Evolutionary conservation across 208 protist species (phyloP).

Genomic region (Phytomonas serpens): DNA sequence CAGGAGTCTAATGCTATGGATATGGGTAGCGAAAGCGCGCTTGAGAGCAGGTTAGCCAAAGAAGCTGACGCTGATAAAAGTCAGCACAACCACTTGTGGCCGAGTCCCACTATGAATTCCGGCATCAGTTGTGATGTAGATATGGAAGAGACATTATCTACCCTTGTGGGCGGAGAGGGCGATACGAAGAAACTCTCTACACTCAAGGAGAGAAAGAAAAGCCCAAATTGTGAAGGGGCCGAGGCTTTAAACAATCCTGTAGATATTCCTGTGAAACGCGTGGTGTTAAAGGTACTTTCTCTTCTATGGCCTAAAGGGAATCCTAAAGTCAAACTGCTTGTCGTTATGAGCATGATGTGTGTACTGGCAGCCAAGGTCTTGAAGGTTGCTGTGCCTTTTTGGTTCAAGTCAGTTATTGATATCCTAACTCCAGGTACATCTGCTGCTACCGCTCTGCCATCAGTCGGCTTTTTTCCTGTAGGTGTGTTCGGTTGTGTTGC

Average conservation of each 20-base stretch:
- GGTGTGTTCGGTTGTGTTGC: conserved; percentile 77
- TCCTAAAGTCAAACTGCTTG: conserved; percentile 50
- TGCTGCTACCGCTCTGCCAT: conserved; percentile 20
- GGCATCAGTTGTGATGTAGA: not conserved
- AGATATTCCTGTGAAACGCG: conserved; percentile 65
- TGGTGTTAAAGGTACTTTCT: conserved; percentile 60
- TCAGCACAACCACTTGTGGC: not conserved
- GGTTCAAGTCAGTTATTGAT: conserved; percentile 87
- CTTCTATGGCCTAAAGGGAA: conserved; percentile 80
- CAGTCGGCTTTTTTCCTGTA: conserved; percentile 42
- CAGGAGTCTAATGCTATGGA: not conserved
- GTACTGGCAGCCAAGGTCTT: conserved; percentile 75
- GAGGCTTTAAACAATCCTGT: not conserved
- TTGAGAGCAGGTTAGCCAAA: not conserved
- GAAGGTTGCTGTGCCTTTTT: conserved; percentile 87
- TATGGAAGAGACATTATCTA: not conserved
- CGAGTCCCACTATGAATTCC: not conserved
- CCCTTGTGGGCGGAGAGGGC: not conserved
- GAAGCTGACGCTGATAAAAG: not conserved
- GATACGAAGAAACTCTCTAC: not conserved
- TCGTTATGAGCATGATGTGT: conserved; percentile 65
- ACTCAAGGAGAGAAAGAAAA: not conserved
- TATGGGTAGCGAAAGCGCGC: not conserved
- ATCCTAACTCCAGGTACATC: conserved; percentile 44
- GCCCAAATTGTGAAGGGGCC: not conserved